A percentile compares a stretch with the other conserved stretches of the same genome.
phyloP scores from a whole-genome alignment of 345 rosid genomes.

The Eucalyptus pauciflora region DNA sequence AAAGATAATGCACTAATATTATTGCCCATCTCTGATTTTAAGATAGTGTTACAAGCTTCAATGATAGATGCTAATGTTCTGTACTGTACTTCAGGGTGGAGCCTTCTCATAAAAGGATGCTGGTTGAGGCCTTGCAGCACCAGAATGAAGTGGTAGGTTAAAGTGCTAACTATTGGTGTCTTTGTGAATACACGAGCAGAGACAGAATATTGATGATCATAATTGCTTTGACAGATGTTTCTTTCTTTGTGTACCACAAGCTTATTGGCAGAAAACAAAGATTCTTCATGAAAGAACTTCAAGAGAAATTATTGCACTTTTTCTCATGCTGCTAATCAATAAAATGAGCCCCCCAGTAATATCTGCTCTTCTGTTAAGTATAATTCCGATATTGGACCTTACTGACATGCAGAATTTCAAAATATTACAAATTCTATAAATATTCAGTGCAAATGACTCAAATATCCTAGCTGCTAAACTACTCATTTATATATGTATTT shows the following conservation, averaged over 20 bases:
- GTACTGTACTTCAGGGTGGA: slow-evolving; percentile 54
- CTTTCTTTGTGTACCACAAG: not conserved
- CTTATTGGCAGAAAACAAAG: not conserved
- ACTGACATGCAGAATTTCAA: not conserved
- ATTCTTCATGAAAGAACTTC: not conserved
- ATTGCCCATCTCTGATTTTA: not conserved
- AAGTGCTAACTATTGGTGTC: not conserved
- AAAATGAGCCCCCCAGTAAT: not conserved
- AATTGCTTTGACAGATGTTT: not conserved
- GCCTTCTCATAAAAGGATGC: slow-evolving; percentile 97
- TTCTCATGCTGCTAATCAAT: not conserved
- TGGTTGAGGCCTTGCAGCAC: slow-evolving; percentile 91
- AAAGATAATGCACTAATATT: not conserved
- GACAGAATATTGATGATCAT: not conserved
- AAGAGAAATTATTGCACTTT: not conserved
- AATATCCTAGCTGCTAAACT: not conserved
- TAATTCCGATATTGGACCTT: not conserved
- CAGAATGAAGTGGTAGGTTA: slow-evolving; percentile 93
- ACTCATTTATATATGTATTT: not conserved
- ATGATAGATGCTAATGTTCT: not conserved
- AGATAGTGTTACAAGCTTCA: not conserved
- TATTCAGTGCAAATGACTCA: not conserved
- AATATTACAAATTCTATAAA: not conserved
- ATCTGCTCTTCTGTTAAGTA: not conserved
- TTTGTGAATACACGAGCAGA: not conserved